These are phyloP conservation scores for Aspergillus tamarii DNA, from an alignment of 2,329 filamentous ascomycete genomes.

Conservation along the genomic window DNA sequence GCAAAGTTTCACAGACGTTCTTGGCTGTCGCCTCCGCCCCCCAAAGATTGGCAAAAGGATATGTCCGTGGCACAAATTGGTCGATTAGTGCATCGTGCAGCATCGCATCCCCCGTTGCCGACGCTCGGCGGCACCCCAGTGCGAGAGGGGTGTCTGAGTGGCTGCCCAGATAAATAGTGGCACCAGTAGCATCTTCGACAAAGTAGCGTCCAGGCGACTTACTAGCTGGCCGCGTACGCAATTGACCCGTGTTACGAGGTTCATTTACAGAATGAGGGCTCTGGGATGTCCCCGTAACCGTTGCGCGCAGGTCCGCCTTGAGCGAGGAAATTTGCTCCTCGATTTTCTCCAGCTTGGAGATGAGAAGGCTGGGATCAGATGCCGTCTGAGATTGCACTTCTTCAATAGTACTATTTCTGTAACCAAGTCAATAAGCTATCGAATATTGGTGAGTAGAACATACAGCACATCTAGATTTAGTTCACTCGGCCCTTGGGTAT, in stretches of 20 bases:
- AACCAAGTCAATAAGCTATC: neutral
- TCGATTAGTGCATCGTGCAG: conserved; percentile 18
- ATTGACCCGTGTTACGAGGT: neutral
- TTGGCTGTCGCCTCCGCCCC: conserved; percentile 17
- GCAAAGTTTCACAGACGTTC: conserved; percentile 27
- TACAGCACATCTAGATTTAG: conserved; percentile 5
- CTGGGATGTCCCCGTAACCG: neutral
- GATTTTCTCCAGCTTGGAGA: conserved; percentile 21
- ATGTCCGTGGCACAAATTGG: conserved; percentile 24
- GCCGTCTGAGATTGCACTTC: neutral
- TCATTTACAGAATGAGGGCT: neutral
- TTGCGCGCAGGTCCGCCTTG: conserved; percentile 23
- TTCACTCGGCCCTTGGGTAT: neutral
- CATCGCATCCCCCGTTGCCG: conserved; percentile 11
- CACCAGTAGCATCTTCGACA: conserved; percentile 28
- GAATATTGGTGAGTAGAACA: neutral
- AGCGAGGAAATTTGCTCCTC: conserved; percentile 27
- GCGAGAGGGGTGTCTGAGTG: conserved; percentile 25
- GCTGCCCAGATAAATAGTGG: conserved; percentile 26
- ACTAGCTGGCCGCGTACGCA: neutral
- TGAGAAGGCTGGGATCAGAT: conserved; percentile 3
- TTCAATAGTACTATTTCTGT: neutral
- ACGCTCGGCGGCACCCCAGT: conserved; percentile 19
- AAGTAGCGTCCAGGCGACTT: conserved; percentile 24
- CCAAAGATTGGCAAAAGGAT: conserved; percentile 30